Conservation (phyloP, 1,284 basidiomycete genomes). For the Vanrija humicola region DNA sequence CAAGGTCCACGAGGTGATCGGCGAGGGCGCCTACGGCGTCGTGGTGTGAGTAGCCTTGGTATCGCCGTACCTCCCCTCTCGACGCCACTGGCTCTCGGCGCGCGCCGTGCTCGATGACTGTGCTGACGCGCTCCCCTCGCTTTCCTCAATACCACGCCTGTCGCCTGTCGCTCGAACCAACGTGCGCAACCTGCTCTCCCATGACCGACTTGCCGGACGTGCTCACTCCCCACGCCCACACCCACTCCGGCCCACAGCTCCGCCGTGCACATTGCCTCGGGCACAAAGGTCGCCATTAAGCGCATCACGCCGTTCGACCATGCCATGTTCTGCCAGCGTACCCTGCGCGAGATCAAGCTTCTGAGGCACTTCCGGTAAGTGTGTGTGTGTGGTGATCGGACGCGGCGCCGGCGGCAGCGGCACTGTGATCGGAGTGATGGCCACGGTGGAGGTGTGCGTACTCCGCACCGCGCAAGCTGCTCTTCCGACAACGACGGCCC, state of each 20-base stretch:
- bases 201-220: neutral
- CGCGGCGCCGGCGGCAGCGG: neutral
- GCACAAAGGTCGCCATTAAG: slow-evolving; percentile 81
- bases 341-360: slow-evolving; percentile 80
- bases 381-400: neutral
- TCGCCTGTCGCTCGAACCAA: neutral
- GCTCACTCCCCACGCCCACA: neutral
- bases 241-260: slow-evolving; percentile 52
- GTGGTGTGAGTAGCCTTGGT: slow-evolving; percentile 59
- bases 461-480: neutral
- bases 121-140: neutral
- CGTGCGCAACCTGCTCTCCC: neutral
- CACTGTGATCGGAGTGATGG: neutral
- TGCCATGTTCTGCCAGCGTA: slow-evolving; percentile 84
- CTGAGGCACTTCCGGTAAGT: slow-evolving; percentile 70
- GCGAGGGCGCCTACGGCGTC: slow-evolving; percentile 72
- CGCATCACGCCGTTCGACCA: slow-evolving; percentile 91
- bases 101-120: neutral
- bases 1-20: slow-evolving; percentile 84
- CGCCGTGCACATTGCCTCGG: slow-evolving; percentile 73
- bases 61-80: neutral
- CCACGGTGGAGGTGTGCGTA: neutral
- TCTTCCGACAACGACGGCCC: too few relatives aligned
- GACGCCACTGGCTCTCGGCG: neutral
- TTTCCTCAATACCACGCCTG: neutral